phyloP scores from a whole-genome alignment of 2,329 filamentous ascomycete species.

The Xylariaceae sp. region DNA sequence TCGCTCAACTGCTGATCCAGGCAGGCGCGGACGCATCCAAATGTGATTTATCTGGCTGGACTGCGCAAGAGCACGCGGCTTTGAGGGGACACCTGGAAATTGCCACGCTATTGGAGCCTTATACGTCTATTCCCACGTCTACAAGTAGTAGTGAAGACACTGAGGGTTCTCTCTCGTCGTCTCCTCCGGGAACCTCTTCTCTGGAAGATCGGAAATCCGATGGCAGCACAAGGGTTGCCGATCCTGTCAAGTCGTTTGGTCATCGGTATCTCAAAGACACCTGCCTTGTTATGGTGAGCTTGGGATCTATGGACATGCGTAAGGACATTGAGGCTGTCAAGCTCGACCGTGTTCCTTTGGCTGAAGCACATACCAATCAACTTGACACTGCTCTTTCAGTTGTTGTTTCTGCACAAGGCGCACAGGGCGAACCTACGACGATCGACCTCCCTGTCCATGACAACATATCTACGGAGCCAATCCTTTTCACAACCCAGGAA shows the following conservation, averaged over 20 bases:
- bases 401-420: slow-evolving; percentile 81
- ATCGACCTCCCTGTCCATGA: slow-evolving; percentile 93
- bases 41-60: slow-evolving; percentile 87
- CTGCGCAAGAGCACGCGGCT: slow-evolving; percentile 86
- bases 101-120: slow-evolving; percentile 61
- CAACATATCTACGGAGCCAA: slow-evolving; percentile 87
- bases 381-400: slow-evolving; percentile 91
- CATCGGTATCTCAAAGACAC: slow-evolving; percentile 90
- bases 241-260: slow-evolving; percentile 91
- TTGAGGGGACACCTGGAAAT: slow-evolving; percentile 84
- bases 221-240: slow-evolving; percentile 49
- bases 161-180: slow-evolving; percentile 27
- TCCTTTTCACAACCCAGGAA: slow-evolving; percentile 80
- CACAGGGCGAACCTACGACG: slow-evolving; percentile 79
- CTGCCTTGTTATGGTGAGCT: slow-evolving; percentile 83
- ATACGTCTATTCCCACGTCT: slow-evolving; percentile 33
- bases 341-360: slow-evolving; percentile 81
- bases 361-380: slow-evolving; percentile 85
- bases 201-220: slow-evolving; percentile 57
- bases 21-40: slow-evolving; percentile 73
- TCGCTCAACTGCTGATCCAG: slow-evolving; percentile 73
- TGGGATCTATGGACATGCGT: slow-evolving; percentile 91
- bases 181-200: slow-evolving; percentile 53
- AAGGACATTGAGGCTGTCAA: slow-evolving; percentile 77
- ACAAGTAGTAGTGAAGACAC: slow-evolving; percentile 26